Conservation (phyloP, 2,329 filamentous ascomycete genomes). For the Scedosporium apiospermum region DNA sequence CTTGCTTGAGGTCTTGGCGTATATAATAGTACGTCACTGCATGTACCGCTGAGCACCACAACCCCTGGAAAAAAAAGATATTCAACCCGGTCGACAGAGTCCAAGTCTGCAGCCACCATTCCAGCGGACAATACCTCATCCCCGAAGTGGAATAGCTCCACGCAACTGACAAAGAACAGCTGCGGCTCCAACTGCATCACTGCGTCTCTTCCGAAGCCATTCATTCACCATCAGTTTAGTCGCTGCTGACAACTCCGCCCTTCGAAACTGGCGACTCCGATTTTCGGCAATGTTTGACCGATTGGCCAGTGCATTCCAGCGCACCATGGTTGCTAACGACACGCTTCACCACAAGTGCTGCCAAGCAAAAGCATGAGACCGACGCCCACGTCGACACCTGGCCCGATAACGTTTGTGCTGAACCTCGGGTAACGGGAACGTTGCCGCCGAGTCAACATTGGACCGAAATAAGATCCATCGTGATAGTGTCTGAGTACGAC, state of each 20-base stretch:
- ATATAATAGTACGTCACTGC: no score
- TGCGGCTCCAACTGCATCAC: not conserved
- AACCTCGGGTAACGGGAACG: constrained; percentile 3
- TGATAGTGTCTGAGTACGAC: no score
- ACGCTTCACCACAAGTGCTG: not conserved
- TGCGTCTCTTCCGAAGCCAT: not conserved
- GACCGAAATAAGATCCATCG: no score
- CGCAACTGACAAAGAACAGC: not conserved
- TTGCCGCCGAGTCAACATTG: not conserved
- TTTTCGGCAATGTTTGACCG: not conserved
- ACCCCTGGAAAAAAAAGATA: no score
- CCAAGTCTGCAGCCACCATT: not conserved
- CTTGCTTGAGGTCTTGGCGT: not conserved
- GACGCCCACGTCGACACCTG: not conserved
- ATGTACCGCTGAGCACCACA: no score
- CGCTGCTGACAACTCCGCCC: not conserved
- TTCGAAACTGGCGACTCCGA: not conserved
- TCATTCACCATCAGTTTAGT: not conserved
- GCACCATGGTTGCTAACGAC: not conserved
- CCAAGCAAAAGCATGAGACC: not conserved
- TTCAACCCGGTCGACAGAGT: no score
- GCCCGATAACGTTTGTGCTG: not conserved
- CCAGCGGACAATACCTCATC: not conserved
- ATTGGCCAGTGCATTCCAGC: not conserved
- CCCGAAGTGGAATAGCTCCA: not conserved